These are phyloP conservation scores for Epicoccum sorghinum DNA, from an alignment of 2,329 filamentous ascomycete species.

Conservation along the genomic window DNA sequence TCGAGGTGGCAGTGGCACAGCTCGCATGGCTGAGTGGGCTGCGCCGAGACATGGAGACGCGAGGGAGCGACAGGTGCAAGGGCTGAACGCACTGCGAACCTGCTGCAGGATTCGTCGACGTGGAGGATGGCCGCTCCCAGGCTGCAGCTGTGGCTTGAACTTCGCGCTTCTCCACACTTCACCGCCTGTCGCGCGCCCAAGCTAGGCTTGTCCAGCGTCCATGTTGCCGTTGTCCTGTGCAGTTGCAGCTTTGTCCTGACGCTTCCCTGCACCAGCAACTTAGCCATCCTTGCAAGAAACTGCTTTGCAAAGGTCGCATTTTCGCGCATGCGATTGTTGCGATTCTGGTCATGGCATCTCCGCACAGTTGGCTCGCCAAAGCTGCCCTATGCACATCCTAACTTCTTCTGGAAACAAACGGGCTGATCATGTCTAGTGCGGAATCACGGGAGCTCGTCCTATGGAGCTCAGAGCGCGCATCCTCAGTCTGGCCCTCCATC, in stretches of 20 bases:
- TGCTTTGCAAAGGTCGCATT: not conserved
- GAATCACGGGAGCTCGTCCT: constrained; percentile 34
- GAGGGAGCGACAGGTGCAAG: constrained; percentile 5
- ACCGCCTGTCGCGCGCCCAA: constrained; percentile 22
- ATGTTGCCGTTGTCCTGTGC: not conserved
- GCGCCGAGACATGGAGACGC: constrained; percentile 3
- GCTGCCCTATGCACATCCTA: constrained; percentile 19
- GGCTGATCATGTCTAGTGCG: constrained; percentile 40
- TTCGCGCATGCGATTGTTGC: constrained; percentile 21
- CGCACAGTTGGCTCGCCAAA: constrained; percentile 34
- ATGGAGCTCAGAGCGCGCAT: constrained; percentile 34
- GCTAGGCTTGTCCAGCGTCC: not conserved
- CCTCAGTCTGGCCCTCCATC: constrained; percentile 40
- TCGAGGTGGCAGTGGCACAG: constrained; percentile 16
- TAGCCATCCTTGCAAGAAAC: constrained; percentile 1
- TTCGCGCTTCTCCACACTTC: constrained; percentile 23
- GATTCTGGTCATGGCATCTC: constrained; percentile 28
- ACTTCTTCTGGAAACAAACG: constrained; percentile 13
- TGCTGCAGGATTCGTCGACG: constrained; percentile 24
- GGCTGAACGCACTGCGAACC: constrained; percentile 17
- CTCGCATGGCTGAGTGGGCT: constrained; percentile 18
- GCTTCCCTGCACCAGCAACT: not conserved
- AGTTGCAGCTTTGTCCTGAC: not conserved
- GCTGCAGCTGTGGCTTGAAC: constrained; percentile 19
- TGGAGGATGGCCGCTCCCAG: constrained; percentile 12